These are phyloP conservation scores for Umbelopsis sp. DNA, from an alignment of 192 early-diverging fungal species.

Conservation along the genomic window DNA sequence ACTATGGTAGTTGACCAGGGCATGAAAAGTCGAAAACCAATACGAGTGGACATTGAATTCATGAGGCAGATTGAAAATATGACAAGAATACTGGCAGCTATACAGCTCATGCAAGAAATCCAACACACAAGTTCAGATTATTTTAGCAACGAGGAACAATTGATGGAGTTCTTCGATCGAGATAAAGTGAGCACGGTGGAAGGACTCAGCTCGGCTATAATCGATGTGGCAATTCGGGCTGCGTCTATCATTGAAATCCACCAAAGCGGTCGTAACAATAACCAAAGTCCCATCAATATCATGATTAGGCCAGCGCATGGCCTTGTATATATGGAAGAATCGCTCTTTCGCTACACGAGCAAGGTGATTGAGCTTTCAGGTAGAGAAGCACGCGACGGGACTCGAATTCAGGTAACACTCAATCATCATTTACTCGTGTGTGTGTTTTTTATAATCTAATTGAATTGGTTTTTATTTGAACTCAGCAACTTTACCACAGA, in stretches of 20 bases:
- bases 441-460: neutral
- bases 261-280: slow-evolving; percentile 7
- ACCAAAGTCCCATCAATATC: slow-evolving; percentile 25
- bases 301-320: slow-evolving; percentile 28
- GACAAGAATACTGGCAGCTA: slow-evolving; percentile 1
- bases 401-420: slow-evolving; percentile 30
- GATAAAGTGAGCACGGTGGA: slow-evolving; percentile 15
- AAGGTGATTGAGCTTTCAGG: slow-evolving; percentile 36
- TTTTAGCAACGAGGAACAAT: neutral
- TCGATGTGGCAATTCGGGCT: slow-evolving; percentile 32
- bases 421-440: neutral
- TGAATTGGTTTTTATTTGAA: neutral
- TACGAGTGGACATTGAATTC: slow-evolving; percentile 16
- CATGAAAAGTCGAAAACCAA: neutral
- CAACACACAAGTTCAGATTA: slow-evolving; percentile 2
- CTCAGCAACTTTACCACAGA: slow-evolving; percentile 17
- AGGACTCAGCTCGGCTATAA: slow-evolving; percentile 18
- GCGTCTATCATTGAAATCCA: slow-evolving; percentile 32
- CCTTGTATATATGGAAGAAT: slow-evolving; percentile 36
- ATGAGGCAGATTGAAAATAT: slow-evolving; percentile 21
- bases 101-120: slow-evolving; percentile 18
- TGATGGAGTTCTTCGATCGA: slow-evolving; percentile 10
- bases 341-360: slow-evolving; percentile 31
- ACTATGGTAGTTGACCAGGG: neutral
- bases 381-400: slow-evolving; percentile 26